Conservation (phyloP, 2,329 filamentous ascomycete genomes). For the Ophiostoma tasmaniense region DNA sequence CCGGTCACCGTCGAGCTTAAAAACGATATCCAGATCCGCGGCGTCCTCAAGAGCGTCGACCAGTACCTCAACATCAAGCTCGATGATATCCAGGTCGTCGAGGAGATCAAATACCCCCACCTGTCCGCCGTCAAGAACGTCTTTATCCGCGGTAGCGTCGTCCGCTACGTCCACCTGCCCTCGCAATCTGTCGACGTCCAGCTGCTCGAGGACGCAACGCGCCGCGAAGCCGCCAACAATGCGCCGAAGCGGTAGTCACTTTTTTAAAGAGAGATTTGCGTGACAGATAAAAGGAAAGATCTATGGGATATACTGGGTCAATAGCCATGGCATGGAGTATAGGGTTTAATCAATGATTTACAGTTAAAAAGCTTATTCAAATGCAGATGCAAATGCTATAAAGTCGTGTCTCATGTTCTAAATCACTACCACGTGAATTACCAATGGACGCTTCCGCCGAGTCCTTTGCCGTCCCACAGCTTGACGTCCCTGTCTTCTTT, state of each 20-base stretch:
- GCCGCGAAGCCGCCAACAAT: constrained; percentile 58
- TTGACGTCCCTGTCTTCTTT: constrained; percentile 30
- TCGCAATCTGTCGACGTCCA: constrained; percentile 75
- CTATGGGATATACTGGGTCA: too few species aligned
- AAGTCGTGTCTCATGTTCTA: too few species aligned
- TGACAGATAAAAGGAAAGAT: too few species aligned
- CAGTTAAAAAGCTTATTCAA: not conserved
- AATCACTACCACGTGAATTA: too few species aligned
- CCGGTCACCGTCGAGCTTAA: constrained; percentile 98
- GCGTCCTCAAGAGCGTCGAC: constrained; percentile 92
- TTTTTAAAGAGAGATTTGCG: too few species aligned
- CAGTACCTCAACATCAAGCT: constrained; percentile 99
- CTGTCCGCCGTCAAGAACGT: constrained; percentile 85
- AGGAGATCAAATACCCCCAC: constrained; percentile 92
- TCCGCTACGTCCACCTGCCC: constrained; percentile 85
- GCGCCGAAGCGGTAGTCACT: constrained; percentile 38
- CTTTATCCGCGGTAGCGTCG: constrained; percentile 88
- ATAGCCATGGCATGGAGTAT: not conserved
- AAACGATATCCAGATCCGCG: constrained; percentile 96
- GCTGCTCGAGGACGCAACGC: constrained; percentile 81
- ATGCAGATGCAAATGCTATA: too few species aligned
- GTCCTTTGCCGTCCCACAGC: constrained; percentile 36
- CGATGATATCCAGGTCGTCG: constrained; percentile 85
- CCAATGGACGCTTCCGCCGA: constrained; percentile 35
- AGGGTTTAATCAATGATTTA: not conserved